Conservation (phyloP, 495 filamentous ascomycete genomes). For the Penicillium ucsense region DNA sequence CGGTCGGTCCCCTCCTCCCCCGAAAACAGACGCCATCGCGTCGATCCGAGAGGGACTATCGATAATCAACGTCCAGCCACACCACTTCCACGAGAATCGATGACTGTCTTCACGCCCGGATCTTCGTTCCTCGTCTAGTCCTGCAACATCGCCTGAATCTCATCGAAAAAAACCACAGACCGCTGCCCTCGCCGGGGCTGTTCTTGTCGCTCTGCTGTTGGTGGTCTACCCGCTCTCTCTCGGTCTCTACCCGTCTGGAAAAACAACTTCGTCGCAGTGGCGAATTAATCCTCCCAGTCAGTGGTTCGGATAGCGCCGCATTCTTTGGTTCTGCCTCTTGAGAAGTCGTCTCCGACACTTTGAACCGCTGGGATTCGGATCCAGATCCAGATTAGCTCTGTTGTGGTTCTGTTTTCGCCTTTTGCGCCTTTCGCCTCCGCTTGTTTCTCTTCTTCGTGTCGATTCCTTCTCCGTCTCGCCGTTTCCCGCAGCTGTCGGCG, state of each 20-base stretch:
- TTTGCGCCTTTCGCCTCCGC: constrained; percentile 18
- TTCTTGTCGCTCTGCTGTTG: not conserved
- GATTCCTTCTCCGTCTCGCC: constrained; percentile 6
- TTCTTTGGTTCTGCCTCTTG: constrained; percentile 30
- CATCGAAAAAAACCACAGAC: too few species aligned
- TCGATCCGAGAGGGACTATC: constrained; percentile 25
- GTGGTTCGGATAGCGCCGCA: constrained; percentile 12
- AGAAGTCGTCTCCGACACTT: constrained; percentile 14
- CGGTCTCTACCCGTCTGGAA: not conserved
- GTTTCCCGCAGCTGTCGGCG: constrained; percentile 4
- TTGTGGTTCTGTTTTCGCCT: constrained; percentile 17
- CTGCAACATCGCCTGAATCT: too few species aligned
- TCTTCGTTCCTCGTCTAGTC: too few species aligned
- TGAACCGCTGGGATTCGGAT: constrained; percentile 20
- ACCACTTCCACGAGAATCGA: constrained; percentile 3
- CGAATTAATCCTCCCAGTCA: constrained; percentile 18
- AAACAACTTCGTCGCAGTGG: constrained; percentile 22
- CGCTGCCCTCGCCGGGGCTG: too few species aligned
- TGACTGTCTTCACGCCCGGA: not conserved
- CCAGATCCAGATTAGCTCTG: constrained; percentile 17
- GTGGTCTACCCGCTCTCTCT: not conserved
- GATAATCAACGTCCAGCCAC: constrained; percentile 27
- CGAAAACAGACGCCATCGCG: constrained; percentile 24
- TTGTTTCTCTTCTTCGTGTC: not conserved
- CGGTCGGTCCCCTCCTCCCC: constrained; percentile 13